A percentile compares a stretch with the other conserved stretches of the same genome.
Evolutionary conservation across 192 early-diverging fungal species (phyloP).

Genomic region (Linnemannia elongata): DNA sequence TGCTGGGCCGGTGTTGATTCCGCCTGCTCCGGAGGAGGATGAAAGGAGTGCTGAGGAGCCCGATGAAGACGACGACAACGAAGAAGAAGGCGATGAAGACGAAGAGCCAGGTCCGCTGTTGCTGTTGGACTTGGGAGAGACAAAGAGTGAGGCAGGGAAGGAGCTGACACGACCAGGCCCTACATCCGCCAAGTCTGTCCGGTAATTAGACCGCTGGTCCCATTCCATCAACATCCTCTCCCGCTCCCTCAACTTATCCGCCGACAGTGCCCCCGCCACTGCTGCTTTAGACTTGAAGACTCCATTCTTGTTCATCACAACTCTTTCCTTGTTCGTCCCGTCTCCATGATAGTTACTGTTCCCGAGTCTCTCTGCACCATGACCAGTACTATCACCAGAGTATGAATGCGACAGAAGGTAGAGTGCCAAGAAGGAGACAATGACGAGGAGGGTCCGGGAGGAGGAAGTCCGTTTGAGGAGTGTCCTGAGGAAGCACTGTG

Average conservation of each 20-base stretch:
- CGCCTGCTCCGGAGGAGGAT: background rate
- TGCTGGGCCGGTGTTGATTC: background rate
- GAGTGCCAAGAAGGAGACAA: conserved; percentile 31
- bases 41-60: background rate
- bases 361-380: background rate
- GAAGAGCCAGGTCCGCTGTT: background rate
- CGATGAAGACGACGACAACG: background rate
- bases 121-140: background rate
- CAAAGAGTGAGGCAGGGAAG: conserved; percentile 33
- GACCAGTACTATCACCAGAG: background rate
- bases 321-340: background rate
- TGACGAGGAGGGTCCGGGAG: conserved; percentile 20
- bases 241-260: conserved; percentile 16
- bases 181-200: conserved; percentile 41
- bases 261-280: background rate
- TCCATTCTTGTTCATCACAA: conserved; percentile 3
- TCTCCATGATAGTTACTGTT: background rate
- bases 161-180: conserved; percentile 33
- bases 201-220: conserved; percentile 47
- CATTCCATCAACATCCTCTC: conserved; percentile 49
- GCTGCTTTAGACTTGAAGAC: background rate
- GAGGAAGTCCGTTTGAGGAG: conserved; percentile 26
- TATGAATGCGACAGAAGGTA: conserved; percentile 17
- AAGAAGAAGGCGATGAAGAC: background rate
- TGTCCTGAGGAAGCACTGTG: conserved; percentile 11